Evolutionary conservation across 2,329 filamentous ascomycete species (phyloP).

Genomic region (Colletotrichum agaves): DNA sequence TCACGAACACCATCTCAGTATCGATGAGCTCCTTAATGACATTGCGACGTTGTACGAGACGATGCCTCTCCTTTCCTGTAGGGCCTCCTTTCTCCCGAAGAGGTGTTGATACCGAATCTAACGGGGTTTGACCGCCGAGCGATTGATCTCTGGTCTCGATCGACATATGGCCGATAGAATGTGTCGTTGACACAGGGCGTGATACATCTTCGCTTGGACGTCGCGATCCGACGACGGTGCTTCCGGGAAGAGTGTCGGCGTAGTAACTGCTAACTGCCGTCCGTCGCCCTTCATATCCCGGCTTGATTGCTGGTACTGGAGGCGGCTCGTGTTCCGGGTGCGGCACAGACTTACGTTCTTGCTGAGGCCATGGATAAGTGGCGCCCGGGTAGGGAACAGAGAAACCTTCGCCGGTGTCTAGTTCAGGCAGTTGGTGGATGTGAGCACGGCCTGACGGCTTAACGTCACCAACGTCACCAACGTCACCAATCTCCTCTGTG

Average conservation of each 20-base stretch:
- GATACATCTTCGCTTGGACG: constrained; percentile 58
- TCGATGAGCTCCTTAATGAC: constrained; percentile 93
- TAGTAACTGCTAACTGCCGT: constrained; percentile 54
- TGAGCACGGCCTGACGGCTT: constrained; percentile 36
- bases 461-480: neutral
- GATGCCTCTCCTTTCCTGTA: constrained; percentile 69
- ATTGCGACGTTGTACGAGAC: constrained; percentile 83
- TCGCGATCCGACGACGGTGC: constrained; percentile 56
- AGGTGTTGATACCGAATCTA: constrained; percentile 50
- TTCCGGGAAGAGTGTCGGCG: constrained; percentile 54
- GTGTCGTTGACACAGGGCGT: constrained; percentile 55
- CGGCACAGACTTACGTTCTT: constrained; percentile 44
- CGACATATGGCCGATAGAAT: constrained; percentile 59
- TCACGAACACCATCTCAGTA: constrained; percentile 89
- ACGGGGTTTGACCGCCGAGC: constrained; percentile 49
- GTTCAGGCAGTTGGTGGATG: constrained; percentile 58
- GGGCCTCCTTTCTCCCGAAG: constrained; percentile 53
- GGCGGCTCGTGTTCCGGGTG: constrained; percentile 63
- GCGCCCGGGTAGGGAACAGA: constrained; percentile 55
- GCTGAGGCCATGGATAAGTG: constrained; percentile 44
- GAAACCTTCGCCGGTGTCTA: constrained; percentile 63
- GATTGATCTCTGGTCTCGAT: constrained; percentile 55
- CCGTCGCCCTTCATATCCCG: constrained; percentile 45
- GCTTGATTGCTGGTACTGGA: constrained; percentile 55
- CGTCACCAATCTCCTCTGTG: neutral